Conservation (phyloP, 1,139 yeast genomes). For the Kodamaea anthophila region DNA sequence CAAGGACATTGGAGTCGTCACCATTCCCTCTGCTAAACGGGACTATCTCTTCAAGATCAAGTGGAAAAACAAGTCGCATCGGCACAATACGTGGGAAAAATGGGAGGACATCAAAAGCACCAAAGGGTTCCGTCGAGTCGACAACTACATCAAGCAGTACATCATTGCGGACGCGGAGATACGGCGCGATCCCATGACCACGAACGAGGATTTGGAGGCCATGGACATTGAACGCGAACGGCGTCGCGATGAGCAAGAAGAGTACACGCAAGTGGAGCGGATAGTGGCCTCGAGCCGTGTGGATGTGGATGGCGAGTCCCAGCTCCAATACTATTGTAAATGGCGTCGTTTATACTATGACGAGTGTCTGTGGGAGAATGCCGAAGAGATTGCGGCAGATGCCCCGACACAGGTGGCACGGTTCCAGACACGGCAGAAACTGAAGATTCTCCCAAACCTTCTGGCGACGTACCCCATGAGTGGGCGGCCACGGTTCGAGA, state of each 20-base stretch:
- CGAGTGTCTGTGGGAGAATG: constrained; percentile 96
- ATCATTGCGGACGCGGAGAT: constrained; percentile 70
- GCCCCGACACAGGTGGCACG: constrained; percentile 83
- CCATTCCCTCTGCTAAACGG: constrained; percentile 34
- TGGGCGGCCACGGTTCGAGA: constrained; percentile 84
- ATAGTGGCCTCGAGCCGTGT: constrained; percentile 83
- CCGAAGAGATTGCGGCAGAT: constrained; percentile 73
- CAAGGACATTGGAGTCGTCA: constrained; percentile 28
- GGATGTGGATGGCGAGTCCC: constrained; percentile 53
- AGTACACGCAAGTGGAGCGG: constrained; percentile 82
- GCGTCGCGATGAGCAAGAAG: constrained; percentile 74
- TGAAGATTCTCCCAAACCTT: constrained; percentile 77
- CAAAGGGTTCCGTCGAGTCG: constrained; percentile 81
- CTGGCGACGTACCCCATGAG: constrained; percentile 69
- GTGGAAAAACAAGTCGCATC: constrained; percentile 85
- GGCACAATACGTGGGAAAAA: constrained; percentile 93
- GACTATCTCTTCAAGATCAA: constrained; percentile 67
- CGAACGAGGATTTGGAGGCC: constrained; percentile 85
- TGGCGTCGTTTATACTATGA: constrained; percentile 94
- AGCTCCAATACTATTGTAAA: constrained; percentile 77
- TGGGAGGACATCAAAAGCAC: constrained; percentile 50
- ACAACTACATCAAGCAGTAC: constrained; percentile 79
- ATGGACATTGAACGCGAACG: constrained; percentile 90
- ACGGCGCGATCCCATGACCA: constrained; percentile 71
- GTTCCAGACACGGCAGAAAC: constrained; percentile 74